These are phyloP conservation scores for Didymella sp. DNA, from an alignment of 2,329 filamentous ascomycete species.

Conservation along the genomic window DNA sequence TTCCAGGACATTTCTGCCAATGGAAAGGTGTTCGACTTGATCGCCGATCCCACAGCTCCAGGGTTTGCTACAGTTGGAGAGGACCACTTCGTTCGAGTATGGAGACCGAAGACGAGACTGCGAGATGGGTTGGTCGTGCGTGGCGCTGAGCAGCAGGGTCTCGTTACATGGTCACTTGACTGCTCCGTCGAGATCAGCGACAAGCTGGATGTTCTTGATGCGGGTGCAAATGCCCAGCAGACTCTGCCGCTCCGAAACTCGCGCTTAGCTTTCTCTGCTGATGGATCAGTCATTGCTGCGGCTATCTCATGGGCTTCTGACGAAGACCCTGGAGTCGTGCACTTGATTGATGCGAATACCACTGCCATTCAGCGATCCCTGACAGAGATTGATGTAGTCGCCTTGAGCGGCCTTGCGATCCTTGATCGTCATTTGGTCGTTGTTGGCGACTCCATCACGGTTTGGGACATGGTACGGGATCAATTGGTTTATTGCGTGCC, in stretches of 20 bases:
- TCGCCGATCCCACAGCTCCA: conserved; percentile 69
- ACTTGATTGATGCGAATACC: conserved; percentile 76
- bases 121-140: conserved; percentile 72
- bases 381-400: conserved; percentile 70
- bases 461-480: conserved; percentile 86
- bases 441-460: conserved; percentile 73
- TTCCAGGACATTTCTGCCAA: conserved; percentile 57
- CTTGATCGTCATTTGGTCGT: conserved; percentile 77
- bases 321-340: conserved; percentile 66
- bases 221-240: conserved; percentile 25
- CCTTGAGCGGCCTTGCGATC: conserved; percentile 72
- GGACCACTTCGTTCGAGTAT: conserved; percentile 79
- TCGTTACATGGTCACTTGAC: conserved; percentile 78
- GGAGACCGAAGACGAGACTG: conserved; percentile 75
- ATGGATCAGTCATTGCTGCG: conserved; percentile 47
- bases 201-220: conserved; percentile 39
- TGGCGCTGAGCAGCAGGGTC: conserved; percentile 57
- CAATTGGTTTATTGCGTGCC: conserved; percentile 71
- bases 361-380: conserved; percentile 72
- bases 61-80: conserved; percentile 86
- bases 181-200: conserved; percentile 58
- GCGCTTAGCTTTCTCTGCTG: conserved; percentile 72
- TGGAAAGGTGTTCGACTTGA: conserved; percentile 73
- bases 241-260: conserved; percentile 60
- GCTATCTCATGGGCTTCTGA: conserved; percentile 44